Evolutionary conservation across 441 rosid species (phyloP).

Genomic region (Mallotus japonicus): DNA sequence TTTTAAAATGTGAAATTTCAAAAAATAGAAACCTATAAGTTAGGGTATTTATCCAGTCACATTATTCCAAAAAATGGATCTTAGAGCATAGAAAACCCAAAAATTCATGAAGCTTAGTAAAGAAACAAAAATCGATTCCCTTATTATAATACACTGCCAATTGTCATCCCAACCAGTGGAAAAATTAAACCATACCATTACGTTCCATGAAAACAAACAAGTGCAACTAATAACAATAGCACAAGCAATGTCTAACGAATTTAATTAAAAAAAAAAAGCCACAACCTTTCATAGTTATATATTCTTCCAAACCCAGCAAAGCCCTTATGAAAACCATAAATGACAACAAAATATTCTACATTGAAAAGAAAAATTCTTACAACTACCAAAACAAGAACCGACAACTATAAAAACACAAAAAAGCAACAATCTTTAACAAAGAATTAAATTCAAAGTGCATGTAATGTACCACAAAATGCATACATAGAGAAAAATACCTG

Average conservation of each 20-base stretch:
- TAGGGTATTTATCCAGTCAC: background rate
- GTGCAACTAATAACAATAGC: background rate
- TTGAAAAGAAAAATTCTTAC: too few relatives aligned
- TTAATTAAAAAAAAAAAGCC: background rate
- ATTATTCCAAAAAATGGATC: slow-evolving; percentile 3
- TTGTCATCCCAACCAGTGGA: background rate
- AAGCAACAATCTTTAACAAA: background rate
- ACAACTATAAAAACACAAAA: background rate
- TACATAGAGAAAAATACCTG: slow-evolving; percentile 37
- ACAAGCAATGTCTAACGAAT: slow-evolving; percentile 1
- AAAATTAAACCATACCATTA: slow-evolving; percentile 8
- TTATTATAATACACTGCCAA: background rate
- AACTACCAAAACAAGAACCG: background rate
- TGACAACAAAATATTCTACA: too few relatives aligned
- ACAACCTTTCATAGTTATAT: background rate
- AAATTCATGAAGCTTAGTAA: background rate
- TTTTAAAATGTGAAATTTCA: slow-evolving; percentile 18
- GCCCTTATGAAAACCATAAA: background rate
- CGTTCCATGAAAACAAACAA: slow-evolving; percentile 6
- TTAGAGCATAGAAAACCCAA: background rate
- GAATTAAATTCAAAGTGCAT: background rate
- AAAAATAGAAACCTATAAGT: background rate
- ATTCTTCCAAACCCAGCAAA: slow-evolving; percentile 1
- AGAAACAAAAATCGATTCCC: background rate
- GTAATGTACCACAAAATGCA: background rate